Conservation (phyloP, 352 stramenopile genomes). For the Phytophthora lateralis region DNA sequence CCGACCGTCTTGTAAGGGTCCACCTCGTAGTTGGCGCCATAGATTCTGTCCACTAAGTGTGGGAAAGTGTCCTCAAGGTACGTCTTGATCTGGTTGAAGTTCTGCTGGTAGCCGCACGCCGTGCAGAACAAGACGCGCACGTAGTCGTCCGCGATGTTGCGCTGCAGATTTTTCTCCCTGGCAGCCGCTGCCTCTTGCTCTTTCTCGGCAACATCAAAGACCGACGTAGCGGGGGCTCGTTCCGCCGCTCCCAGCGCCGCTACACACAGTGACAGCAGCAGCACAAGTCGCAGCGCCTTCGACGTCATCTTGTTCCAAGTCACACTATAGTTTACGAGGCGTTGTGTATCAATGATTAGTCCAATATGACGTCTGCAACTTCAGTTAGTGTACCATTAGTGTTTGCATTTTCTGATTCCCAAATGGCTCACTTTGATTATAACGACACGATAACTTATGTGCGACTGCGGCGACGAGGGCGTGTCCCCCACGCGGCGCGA, state of each 20-base stretch:
- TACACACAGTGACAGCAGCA: constrained; percentile 18
- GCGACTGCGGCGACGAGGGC: constrained; percentile 55
- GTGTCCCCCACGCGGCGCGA: constrained; percentile 57
- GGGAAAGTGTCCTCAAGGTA: constrained; percentile 78
- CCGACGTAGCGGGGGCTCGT: not conserved
- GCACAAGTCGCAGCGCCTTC: constrained; percentile 7
- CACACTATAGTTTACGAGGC: constrained; percentile 10
- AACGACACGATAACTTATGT: constrained; percentile 22
- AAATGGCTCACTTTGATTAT: constrained; percentile 3
- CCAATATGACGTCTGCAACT: not conserved
- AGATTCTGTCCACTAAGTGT: constrained; percentile 67
- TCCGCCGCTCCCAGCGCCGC: constrained; percentile 29
- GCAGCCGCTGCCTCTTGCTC: constrained; percentile 6
- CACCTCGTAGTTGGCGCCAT: constrained; percentile 66
- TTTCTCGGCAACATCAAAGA: constrained; percentile 25
- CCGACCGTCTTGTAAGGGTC: constrained; percentile 52
- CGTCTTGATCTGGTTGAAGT: constrained; percentile 73
- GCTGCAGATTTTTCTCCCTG: constrained; percentile 27
- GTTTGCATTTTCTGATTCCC: not conserved
- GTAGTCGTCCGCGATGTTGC: constrained; percentile 60
- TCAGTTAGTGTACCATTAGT: not conserved
- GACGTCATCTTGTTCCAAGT: constrained; percentile 13
- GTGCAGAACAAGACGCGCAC: constrained; percentile 73
- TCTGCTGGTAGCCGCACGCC: constrained; percentile 82
- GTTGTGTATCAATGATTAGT: no score